These are phyloP conservation scores for Penicillium desertorum DNA, from an alignment of 495 filamentous ascomycete species.

Conservation along the genomic window DNA sequence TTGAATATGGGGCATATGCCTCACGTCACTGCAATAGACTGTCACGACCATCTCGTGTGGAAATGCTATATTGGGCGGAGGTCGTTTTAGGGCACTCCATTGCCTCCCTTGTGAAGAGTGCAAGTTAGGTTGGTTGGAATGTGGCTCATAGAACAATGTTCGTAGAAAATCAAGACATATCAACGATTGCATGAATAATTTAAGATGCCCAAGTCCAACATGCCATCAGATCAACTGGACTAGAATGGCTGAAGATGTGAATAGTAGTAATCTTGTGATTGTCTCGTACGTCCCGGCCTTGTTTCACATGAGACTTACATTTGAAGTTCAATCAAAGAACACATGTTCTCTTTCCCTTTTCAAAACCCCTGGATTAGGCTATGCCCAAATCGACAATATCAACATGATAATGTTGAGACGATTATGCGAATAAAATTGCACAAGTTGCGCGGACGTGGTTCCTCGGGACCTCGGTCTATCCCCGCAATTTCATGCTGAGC, in stretches of 20 bases:
- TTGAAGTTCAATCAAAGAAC: neutral
- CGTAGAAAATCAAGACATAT: neutral
- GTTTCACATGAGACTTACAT: neutral
- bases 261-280: neutral
- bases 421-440: slow-evolving; percentile 2
- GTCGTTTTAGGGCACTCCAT: neutral
- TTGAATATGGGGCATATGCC: neutral
- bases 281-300: neutral
- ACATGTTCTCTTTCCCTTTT: neutral
- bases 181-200: neutral
- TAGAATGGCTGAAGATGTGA: neutral
- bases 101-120: neutral
- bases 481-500: slow-evolving; percentile 22
- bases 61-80: neutral
- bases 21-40: no score
- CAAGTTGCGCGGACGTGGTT: slow-evolving; percentile 8
- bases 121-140: neutral
- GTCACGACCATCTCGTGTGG: neutral
- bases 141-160: neutral
- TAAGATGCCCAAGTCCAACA: neutral
- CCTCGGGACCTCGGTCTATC: slow-evolving; percentile 35
- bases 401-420: neutral
- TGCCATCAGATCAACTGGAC: neutral
- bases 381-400: slow-evolving; percentile 1
- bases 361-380: neutral